Conservation (phyloP, 2,329 filamentous ascomycete species). For the Penicillium sp. region DNA sequence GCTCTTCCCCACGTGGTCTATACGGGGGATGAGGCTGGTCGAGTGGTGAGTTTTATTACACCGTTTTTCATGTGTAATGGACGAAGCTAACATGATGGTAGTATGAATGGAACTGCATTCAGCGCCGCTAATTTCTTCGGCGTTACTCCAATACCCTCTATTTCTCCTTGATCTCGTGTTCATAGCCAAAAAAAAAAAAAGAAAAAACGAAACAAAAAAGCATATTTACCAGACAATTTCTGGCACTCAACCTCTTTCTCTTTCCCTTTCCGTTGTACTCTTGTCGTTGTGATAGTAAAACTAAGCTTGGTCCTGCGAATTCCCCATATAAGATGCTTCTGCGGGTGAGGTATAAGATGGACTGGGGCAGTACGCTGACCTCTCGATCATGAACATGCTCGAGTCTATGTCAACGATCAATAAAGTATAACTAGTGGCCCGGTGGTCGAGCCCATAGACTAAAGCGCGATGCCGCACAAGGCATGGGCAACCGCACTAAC, state of each 20-base stretch:
- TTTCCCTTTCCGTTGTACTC: not conserved
- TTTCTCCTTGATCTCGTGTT: not conserved
- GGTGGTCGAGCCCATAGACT: not conserved
- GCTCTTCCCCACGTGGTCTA: constrained; percentile 83
- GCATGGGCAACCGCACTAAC: not conserved
- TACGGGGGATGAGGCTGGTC: constrained; percentile 89
- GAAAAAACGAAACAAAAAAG: too few relatives aligned
- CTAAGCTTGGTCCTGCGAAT: not conserved
- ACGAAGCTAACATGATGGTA: constrained; percentile 31
- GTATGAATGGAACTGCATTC: constrained; percentile 61
- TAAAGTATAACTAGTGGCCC: not conserved
- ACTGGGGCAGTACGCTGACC: not conserved
- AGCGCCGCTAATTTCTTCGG: constrained; percentile 41
- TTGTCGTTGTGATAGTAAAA: not conserved
- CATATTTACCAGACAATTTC: not conserved
- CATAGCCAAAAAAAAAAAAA: not conserved
- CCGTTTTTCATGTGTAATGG: not conserved
- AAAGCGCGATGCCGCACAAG: not conserved
- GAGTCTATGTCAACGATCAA: not conserved
- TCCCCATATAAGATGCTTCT: not conserved
- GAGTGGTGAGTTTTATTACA: constrained; percentile 64
- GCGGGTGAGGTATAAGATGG: not conserved
- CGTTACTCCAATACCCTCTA: not conserved
- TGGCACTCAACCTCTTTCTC: not conserved
- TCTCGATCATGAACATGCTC: not conserved